Evolutionary conservation across 2,329 filamentous ascomycete species (phyloP).

Genomic region (Exophiala bonariae): DNA sequence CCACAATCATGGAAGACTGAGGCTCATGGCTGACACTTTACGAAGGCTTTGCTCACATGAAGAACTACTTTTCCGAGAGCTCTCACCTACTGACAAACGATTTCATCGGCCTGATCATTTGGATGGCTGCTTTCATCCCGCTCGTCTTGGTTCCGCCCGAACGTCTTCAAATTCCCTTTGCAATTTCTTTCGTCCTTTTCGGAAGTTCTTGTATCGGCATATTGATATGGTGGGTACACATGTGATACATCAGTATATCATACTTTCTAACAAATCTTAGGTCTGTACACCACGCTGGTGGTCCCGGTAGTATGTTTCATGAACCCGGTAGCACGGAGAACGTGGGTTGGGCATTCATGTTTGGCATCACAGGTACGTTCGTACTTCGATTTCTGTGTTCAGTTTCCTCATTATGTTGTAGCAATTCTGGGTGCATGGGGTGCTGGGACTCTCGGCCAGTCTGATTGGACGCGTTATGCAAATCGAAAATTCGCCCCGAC

Average conservation of each 20-base stretch:
- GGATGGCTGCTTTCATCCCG: slow-evolving; percentile 27
- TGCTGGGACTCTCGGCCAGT: slow-evolving; percentile 29
- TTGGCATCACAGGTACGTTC: slow-evolving; percentile 24
- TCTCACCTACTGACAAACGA: slow-evolving; percentile 30
- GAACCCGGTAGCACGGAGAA: slow-evolving; percentile 17
- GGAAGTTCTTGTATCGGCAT: slow-evolving; percentile 25
- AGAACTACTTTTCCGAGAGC: slow-evolving; percentile 27
- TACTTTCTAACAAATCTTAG: slow-evolving; percentile 10
- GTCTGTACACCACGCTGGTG: slow-evolving; percentile 23
- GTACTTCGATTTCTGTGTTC: too few relatives aligned
- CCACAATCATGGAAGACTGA: not conserved
- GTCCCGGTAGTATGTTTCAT: slow-evolving; percentile 26
- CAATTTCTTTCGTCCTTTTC: slow-evolving; percentile 27
- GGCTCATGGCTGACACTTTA: not conserved
- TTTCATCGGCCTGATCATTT: slow-evolving; percentile 30
- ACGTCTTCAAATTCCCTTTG: slow-evolving; percentile 27
- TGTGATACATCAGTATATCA: not conserved
- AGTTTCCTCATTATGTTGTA: too few relatives aligned
- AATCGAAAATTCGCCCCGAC: slow-evolving; percentile 29
- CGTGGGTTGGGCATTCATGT: slow-evolving; percentile 28
- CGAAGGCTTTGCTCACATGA: slow-evolving; percentile 28
- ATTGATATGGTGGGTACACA: slow-evolving; percentile 22
- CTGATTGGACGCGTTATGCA: slow-evolving; percentile 31
- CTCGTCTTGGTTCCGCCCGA: slow-evolving; percentile 27
- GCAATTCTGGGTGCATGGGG: slow-evolving; percentile 30